These are phyloP conservation scores for Whalleya microplaca DNA, from an alignment of 2,329 filamentous ascomycete species.

Conservation along the genomic window DNA sequence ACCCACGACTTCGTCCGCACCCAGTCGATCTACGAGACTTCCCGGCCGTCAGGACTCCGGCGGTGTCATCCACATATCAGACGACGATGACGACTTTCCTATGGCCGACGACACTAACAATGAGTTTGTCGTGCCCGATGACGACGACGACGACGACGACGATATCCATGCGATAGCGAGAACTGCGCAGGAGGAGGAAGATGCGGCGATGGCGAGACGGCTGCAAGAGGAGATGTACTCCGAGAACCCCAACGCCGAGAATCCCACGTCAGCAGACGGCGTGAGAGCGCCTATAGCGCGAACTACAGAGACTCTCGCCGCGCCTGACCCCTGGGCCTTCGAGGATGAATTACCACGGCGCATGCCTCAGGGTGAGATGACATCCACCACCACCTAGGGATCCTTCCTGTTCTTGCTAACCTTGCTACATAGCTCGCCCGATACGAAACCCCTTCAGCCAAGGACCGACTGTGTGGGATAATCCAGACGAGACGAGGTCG, in stretches of 20 bases:
- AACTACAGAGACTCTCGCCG: constrained; percentile 89
- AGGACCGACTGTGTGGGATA: constrained; percentile 37
- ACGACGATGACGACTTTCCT: constrained; percentile 65
- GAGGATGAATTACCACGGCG: constrained; percentile 56
- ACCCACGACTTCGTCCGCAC: constrained; percentile 38
- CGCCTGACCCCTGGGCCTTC: constrained; percentile 57
- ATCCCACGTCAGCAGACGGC: constrained; percentile 46
- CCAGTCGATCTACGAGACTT: constrained; percentile 19
- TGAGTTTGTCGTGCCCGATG: constrained; percentile 31
- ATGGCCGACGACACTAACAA: constrained; percentile 44
- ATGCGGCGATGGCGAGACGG: constrained; percentile 88
- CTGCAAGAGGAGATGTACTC: constrained; percentile 89
- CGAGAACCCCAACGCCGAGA: constrained; percentile 51
- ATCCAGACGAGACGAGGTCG: constrained; percentile 30
- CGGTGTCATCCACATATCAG: constrained; percentile 75
- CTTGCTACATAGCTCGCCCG: constrained; percentile 8
- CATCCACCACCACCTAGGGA: neutral
- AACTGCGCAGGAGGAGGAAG: constrained; percentile 74
- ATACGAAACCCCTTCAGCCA: constrained; percentile 36
- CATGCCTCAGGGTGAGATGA: constrained; percentile 34
- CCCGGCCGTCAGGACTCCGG: constrained; percentile 55
- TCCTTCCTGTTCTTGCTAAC: constrained; percentile 7
- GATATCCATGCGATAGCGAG: constrained; percentile 48
- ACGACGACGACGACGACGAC: constrained; percentile 42
- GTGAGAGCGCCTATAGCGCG: constrained; percentile 89